Evolutionary conservation across 345 rosid species (phyloP), one percentile per base, ranked within the genome.

Genomic region (Eucalyptus regnans): DNA sequence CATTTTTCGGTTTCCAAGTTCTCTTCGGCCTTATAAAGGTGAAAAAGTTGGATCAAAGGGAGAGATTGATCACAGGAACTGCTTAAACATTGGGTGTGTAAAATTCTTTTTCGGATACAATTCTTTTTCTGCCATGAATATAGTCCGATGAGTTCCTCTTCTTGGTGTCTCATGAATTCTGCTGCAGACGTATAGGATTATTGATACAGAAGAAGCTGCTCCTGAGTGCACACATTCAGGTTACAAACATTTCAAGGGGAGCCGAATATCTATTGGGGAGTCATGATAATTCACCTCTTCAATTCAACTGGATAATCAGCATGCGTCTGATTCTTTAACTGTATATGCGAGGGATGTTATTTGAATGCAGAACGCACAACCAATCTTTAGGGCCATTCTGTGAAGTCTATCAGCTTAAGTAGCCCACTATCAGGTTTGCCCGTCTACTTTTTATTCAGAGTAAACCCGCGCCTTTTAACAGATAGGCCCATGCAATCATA

Each of bases 41-140:
- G 86, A 96, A 96, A 89, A 96, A 92, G 86, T 92, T 97, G 15
- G 99, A 97, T 86, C 95, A 94, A 91, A 96, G 93, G 85, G 99
- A 97, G 92, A 96, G 93, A 90, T 91, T 97, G 89, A 96, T 97
- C 88, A 94, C 99, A 12, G 99, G 99, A 93, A 97, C 98, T 89
- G 99, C 99, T 87, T 97, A 92, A 90, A 66, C 50, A 88, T 50
- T 87, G 71, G 91, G 94, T 92, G 87, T 86, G 96, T 88, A 41
- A 88, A 84, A 44, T 50, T 56, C 51, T 49, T 33, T 33, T 89
- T 88, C 1, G 12, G 48, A 43, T 76, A 22, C 29, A 20, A 20
- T 76, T 76, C 48, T 22, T 10, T 76, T 76, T 76, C 9, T 41
- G 29, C 8, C 15, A 76, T 76, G 84, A 41, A 76, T 76, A 4